A percentile compares a stretch with the other conserved stretches of the same genome.
These are phyloP conservation scores for Proliferodiscus dingleyae DNA, from an alignment of 2,329 filamentous ascomycete genomes.

Conservation along the genomic window DNA sequence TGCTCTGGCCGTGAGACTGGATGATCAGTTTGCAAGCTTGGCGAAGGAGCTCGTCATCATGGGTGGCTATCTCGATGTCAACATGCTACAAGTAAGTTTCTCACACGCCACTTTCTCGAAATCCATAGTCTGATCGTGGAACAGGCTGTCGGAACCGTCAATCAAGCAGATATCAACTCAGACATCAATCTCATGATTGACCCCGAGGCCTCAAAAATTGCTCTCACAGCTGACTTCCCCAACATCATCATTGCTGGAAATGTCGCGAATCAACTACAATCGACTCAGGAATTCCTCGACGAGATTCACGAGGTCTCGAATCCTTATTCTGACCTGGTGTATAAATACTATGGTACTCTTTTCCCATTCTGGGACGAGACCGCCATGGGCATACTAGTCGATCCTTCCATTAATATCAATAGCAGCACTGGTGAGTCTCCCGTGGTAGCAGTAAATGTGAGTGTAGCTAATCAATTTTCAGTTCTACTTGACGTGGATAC, in stretches of 20 bases:
- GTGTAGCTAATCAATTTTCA: background rate
- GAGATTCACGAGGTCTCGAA: conserved; percentile 35
- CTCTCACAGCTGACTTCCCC: conserved; percentile 42
- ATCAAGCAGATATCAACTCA: conserved; percentile 28
- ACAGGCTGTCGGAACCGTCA: conserved; percentile 26
- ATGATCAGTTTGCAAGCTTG: conserved; percentile 41
- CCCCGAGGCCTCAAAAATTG: conserved; percentile 45
- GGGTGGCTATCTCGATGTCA: conserved; percentile 45
- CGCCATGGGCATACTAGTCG: conserved; percentile 37
- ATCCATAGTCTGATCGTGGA: background rate
- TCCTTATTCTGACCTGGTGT: conserved; percentile 35
- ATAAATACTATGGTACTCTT: conserved; percentile 35
- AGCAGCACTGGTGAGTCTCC: conserved; percentile 30
- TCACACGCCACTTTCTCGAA: background rate
- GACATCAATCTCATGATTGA: conserved; percentile 48
- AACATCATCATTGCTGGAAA: conserved; percentile 42
- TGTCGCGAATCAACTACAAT: conserved; percentile 43
- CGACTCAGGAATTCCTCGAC: conserved; percentile 35
- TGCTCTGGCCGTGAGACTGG: conserved; percentile 42
- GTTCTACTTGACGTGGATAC: conserved; percentile 42
- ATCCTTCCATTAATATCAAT: conserved; percentile 36
- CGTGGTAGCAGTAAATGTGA: background rate
- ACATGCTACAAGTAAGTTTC: conserved; percentile 25
- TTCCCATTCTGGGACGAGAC: conserved; percentile 45
- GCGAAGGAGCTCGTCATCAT: conserved; percentile 45